Evolutionary conservation across 2,329 filamentous ascomycete species (phyloP).

Genomic region (Biscogniauxia marginata): DNA sequence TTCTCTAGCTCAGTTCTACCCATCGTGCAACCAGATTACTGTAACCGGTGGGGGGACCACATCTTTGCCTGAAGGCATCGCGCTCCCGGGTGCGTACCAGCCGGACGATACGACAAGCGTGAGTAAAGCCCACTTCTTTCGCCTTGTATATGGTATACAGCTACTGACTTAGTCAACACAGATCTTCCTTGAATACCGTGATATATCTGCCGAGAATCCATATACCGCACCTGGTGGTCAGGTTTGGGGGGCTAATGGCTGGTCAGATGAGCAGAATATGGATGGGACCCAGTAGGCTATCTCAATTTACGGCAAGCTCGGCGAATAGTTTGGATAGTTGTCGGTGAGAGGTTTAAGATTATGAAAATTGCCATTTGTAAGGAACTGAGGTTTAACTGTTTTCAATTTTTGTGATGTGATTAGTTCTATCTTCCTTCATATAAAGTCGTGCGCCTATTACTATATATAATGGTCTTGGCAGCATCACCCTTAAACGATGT

Average conservation of each 20-base stretch:
- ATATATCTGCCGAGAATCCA: constrained; percentile 17
- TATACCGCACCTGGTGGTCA: constrained; percentile 26
- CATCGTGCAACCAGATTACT: constrained; percentile 20
- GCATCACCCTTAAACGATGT: too few relatives aligned
- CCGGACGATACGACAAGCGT: constrained; percentile 18
- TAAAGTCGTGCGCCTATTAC: too few relatives aligned
- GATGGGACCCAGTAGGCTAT: neutral
- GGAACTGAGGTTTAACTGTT: too few relatives aligned
- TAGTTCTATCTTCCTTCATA: too few relatives aligned
- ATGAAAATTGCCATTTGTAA: too few relatives aligned
- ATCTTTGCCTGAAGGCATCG: constrained; percentile 14
- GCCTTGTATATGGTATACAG: too few relatives aligned
- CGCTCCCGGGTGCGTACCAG: constrained; percentile 23
- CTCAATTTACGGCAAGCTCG: neutral
- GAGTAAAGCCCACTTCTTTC: neutral
- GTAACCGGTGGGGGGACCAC: constrained; percentile 17
- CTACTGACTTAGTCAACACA: too few relatives aligned
- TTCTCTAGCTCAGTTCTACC: constrained; percentile 20
- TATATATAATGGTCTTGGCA: too few relatives aligned
- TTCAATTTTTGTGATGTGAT: too few relatives aligned
- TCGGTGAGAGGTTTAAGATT: too few relatives aligned
- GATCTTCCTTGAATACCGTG: constrained; percentile 28
- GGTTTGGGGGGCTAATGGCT: constrained; percentile 19
- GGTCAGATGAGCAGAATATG: constrained; percentile 6
- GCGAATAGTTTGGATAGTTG: too few relatives aligned